Base-by-base conservation (phyloP, 306 rosid genomes). In the Alnus rubra region DNA sequence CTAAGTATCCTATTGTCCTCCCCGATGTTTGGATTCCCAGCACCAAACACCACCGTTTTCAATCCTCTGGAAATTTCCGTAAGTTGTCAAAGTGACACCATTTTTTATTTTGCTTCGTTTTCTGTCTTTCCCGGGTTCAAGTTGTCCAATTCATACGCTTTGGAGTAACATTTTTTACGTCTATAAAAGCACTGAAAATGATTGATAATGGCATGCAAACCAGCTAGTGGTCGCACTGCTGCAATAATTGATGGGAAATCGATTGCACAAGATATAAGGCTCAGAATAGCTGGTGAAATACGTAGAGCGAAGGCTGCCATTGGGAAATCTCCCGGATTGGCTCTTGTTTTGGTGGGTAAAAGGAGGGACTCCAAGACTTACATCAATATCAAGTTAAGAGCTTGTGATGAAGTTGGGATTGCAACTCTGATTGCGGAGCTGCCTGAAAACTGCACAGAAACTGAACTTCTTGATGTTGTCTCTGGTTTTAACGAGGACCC, bases 321-420 rank as follows among this genome's bases (percentile, higher is more conserved):
- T 31, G 91, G 89, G 67, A 86, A 55, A 62, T 67, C 42, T 70
- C 94, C 91, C 14, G 83, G 80, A 47, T 56, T 87, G 83, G 90
- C 85, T 53, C 78, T 90, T 65, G 86, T 90, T 76, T 80, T 84
- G 80, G 90, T 86, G 63, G 90, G 90, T 42, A 80, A 80, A 72
- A 84, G 91, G 75, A 86, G 71, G 49, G 91, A 88, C 69, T 90
- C 91, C 10, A 82, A 82, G 33, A 75, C 85, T 77, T 88, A 63
- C 80, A 83, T 88, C 48, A 28, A 74, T 51, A 67, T 78, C 53
- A 90, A 90, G 84, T 69, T 78, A 77, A 90, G 79, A 84, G 91
- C 91, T 9, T 87, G 88, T 78, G 84, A 73, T 44, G 68, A 84
- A 78, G 91, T 88, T 71, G 93, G 93, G 49, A 89, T 89, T 76